phyloP scores from a whole-genome alignment of 352 stramenopile species.

The Globisporangium alternatum region DNA sequence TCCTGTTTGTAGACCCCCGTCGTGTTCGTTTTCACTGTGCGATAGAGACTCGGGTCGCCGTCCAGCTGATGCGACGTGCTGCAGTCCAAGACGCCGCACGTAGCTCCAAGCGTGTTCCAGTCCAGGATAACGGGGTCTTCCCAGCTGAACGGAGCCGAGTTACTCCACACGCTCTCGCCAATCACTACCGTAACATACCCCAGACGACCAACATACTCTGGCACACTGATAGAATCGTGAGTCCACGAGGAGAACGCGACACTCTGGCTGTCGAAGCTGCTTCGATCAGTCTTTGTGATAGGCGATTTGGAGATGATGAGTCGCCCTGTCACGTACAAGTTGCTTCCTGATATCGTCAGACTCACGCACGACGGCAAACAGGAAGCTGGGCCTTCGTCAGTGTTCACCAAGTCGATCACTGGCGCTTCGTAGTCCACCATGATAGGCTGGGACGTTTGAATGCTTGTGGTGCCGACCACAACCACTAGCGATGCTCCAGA shows the following conservation, averaged over 20 bases:
- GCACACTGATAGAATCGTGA: slow-evolving; percentile 37
- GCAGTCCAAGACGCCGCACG: slow-evolving; percentile 38
- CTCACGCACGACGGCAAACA: slow-evolving; percentile 46
- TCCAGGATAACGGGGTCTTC: slow-evolving; percentile 52
- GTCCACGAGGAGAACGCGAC: slow-evolving; percentile 33
- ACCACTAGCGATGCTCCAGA: slow-evolving; percentile 31
- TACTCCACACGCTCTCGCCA: slow-evolving; percentile 43
- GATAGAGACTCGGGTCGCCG: slow-evolving; percentile 41
- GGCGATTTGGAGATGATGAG: slow-evolving; percentile 42
- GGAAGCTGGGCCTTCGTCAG: slow-evolving; percentile 48
- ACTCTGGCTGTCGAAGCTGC: slow-evolving; percentile 22
- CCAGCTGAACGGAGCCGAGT: slow-evolving; percentile 56
- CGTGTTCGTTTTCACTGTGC: slow-evolving; percentile 21
- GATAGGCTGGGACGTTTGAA: slow-evolving; percentile 36
- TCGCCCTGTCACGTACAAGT: slow-evolving; percentile 44
- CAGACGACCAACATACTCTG: slow-evolving; percentile 37
- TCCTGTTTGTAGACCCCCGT: slow-evolving; percentile 32
- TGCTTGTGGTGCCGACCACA: slow-evolving; percentile 32
- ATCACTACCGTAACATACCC: slow-evolving; percentile 53
- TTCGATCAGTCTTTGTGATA: slow-evolving; percentile 22
- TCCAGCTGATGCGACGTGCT: slow-evolving; percentile 46
- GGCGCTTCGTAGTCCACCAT: slow-evolving; percentile 38
- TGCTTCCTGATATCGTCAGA: slow-evolving; percentile 47
- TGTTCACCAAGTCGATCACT: slow-evolving; percentile 52
- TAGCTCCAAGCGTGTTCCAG: slow-evolving; percentile 48